These are phyloP conservation scores for Paralagenidium karlingii DNA, from an alignment of 352 stramenopile species.

Conservation along the genomic window DNA sequence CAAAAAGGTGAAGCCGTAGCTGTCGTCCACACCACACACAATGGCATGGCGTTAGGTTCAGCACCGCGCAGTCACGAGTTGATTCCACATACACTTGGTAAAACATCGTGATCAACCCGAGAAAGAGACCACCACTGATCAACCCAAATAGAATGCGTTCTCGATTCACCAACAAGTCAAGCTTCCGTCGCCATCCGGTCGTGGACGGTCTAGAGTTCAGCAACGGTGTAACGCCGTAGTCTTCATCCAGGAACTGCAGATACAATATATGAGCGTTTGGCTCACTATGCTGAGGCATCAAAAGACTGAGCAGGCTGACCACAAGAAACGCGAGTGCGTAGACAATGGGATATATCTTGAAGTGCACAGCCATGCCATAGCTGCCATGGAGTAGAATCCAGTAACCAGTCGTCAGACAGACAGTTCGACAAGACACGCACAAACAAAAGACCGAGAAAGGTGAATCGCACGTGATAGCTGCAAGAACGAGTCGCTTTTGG, in stretches of 20 bases:
- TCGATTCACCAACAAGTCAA: conserved; percentile 45
- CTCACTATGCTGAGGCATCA: neutral
- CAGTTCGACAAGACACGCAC: too few relatives aligned
- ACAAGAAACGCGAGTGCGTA: conserved; percentile 87
- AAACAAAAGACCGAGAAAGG: neutral
- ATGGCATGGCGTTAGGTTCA: neutral
- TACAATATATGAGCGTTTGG: conserved; percentile 2
- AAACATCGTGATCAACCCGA: conserved; percentile 66
- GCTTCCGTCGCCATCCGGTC: too few relatives aligned
- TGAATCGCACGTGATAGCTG: conserved; percentile 42
- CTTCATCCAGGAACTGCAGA: conserved; percentile 49
- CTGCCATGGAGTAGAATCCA: conserved; percentile 12
- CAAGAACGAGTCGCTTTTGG: conserved; percentile 59
- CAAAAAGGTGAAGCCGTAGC: conserved; percentile 88
- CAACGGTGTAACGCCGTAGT: conserved; percentile 22
- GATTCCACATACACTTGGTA: conserved; percentile 73
- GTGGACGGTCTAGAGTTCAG: neutral
- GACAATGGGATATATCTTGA: conserved; percentile 99
- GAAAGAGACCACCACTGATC: conserved; percentile 79
- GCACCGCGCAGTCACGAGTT: neutral
- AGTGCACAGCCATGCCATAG: conserved; percentile 94
- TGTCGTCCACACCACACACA: conserved; percentile 6
- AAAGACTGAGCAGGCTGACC: conserved; percentile 16
- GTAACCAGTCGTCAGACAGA: too few relatives aligned
- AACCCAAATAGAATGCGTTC: conserved; percentile 84